Evolutionary conservation across 768 basidiomycete species (phyloP), one percentile per base, ranked within the genome.

Genomic region (Dacryopinax primogenitus): DNA sequence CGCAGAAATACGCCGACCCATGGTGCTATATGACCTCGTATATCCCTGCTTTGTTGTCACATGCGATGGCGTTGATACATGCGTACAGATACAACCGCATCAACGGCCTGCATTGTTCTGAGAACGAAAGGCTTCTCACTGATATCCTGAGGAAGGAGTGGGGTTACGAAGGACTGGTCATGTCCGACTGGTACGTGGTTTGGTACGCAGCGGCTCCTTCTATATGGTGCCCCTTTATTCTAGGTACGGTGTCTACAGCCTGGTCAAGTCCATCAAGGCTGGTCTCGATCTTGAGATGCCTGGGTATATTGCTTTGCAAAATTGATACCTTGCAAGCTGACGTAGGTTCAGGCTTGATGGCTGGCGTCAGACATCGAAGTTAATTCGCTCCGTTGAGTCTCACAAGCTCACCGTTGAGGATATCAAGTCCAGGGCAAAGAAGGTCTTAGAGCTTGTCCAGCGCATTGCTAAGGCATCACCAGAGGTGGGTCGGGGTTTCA

Each of bases 151-250:
- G 87, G 11, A 80, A 81, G 16, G 89, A 90, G 70, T 90, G 89
- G 88, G 80, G 82, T 41, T 87, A 81, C 69, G 77, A 85, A n/a
- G 86, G 86, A 1, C 74, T 84, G 76, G 77, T 87, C 65, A 90
- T 91, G 87, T 88, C 86, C 66, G 90, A 91, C 72, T 92, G 90
- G 89, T 87, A 73, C 23, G 72, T n/a, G n/a, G n/a, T n/a, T n/a
- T n/a, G n/a, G n/a, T n/a, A n/a, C n/a, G n/a, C n/a, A n/a, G n/a
- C n/a, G n/a, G n/a, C n/a, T n/a, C n/a, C n/a, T n/a, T n/a, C n/a
- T n/a, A n/a, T n/a, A n/a, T n/a, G n/a, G n/a, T n/a, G n/a, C n/a
- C n/a, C 63, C 33, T 11, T 34, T 23, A 39, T 30, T 30, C 16
- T 62, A 86, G 86, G 86, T 86, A 86, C 65, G 89, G 89, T 0